Percentiles rank a stretch among this genome's conserved stretches.
Evolutionary conservation across 2,329 filamentous ascomycete genomes (phyloP).

Genomic region (Phialophora chinensis): DNA sequence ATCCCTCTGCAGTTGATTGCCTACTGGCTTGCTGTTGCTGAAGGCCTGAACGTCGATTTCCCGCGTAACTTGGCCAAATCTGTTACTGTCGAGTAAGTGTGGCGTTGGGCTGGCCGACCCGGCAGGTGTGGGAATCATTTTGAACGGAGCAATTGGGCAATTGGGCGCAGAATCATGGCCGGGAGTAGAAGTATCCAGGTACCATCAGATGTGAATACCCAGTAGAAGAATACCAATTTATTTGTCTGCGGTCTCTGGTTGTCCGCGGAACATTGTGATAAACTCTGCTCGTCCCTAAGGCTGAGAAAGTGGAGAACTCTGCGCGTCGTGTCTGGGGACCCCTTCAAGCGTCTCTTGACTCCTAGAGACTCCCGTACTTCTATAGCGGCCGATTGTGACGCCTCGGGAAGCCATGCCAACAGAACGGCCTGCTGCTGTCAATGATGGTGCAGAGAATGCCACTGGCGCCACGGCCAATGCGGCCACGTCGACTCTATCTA

Average conservation of each 20-base stretch:
- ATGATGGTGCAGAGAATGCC: neutral
- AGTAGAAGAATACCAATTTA: conserved; percentile 14
- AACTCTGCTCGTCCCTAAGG: neutral
- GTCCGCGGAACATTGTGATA: neutral
- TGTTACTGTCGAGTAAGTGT: conserved; percentile 84
- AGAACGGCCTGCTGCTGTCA: neutral
- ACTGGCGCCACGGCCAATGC: neutral
- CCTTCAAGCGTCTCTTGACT: neutral
- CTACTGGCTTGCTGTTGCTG: conserved; percentile 97
- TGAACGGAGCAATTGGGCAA: neutral
- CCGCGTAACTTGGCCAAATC: conserved; percentile 98
- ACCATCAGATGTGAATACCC: neutral
- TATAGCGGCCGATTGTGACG: neutral
- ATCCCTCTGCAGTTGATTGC: conserved; percentile 97
- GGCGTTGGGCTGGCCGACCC: neutral
- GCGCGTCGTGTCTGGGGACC: neutral
- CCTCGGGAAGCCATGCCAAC: conserved; percentile 18
- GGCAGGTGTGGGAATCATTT: conserved; percentile 8
- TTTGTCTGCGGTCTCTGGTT: neutral
- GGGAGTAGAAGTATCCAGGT: conserved; percentile 6
- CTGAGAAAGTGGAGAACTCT: neutral
- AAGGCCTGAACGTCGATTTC: conserved; percentile 97
- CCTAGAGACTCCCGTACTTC: too few species aligned
- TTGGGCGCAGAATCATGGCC: neutral
- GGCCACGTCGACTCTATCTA: neutral